These are phyloP conservation scores for Claviceps citrina DNA, from an alignment of 2,329 filamentous ascomycete genomes.

Conservation along the genomic window DNA sequence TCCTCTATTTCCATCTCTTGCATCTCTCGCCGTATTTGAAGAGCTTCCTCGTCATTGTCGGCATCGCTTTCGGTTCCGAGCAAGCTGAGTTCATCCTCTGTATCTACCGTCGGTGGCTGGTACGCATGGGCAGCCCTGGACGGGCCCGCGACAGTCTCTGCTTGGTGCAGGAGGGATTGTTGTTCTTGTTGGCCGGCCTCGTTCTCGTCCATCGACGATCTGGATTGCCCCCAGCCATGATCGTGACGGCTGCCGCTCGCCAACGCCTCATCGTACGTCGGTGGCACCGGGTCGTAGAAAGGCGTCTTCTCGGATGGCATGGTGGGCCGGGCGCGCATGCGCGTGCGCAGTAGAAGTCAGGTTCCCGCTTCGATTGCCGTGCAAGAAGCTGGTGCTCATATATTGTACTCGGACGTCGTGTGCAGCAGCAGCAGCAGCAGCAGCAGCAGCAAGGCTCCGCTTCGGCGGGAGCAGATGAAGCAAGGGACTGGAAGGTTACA, in stretches of 20 bases:
- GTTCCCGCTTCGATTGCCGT: no score
- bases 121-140: conserved; percentile 44
- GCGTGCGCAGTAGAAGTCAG: background rate
- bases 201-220: conserved; percentile 34
- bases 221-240: conserved; percentile 16
- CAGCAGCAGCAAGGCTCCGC: no score
- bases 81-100: conserved; percentile 49
- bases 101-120: conserved; percentile 65
- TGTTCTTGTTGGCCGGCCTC: conserved; percentile 58
- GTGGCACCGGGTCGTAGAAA: conserved; percentile 28
- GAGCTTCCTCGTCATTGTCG: conserved; percentile 37
- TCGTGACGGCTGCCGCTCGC: conserved; percentile 21
- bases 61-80: conserved; percentile 32
- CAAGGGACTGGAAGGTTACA: background rate
- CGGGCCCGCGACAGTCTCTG: conserved; percentile 24
- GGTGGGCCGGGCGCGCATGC: conserved; percentile 1
- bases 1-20: conserved; percentile 82
- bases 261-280: conserved; percentile 28
- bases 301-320: conserved; percentile 26
- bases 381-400: background rate
- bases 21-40: conserved; percentile 63
- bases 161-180: conserved; percentile 54
- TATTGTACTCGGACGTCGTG: background rate
- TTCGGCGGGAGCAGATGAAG: background rate
- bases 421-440: no score